These are phyloP conservation scores for Moesziomyces sp. DNA, from an alignment of 1,284 basidiomycete species.

Conservation along the genomic window DNA sequence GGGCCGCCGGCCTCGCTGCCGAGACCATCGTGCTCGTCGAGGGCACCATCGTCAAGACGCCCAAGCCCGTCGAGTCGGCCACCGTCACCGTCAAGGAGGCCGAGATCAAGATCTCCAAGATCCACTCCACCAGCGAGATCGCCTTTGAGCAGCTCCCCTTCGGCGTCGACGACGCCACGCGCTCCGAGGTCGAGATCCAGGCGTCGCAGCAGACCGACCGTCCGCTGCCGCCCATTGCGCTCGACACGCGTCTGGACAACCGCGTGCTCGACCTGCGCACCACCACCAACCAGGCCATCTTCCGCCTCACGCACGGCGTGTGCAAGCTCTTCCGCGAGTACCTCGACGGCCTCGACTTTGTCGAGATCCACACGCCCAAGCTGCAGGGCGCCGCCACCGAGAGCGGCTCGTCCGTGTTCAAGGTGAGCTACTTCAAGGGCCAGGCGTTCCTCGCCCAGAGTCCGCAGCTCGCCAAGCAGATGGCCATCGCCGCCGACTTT, in stretches of 20 bases:
- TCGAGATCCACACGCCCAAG: conserved; percentile 97
- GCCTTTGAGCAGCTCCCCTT: conserved; percentile 78
- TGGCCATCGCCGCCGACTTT: conserved; percentile 98
- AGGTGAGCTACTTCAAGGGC: conserved; percentile 98
- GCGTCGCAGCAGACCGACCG: conserved; percentile 65
- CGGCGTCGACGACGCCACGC: conserved; percentile 89
- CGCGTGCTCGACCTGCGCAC: conserved; percentile 94
- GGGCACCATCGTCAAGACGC: conserved; percentile 74
- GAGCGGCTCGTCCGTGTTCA: conserved; percentile 95
- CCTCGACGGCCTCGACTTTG: conserved; percentile 80
- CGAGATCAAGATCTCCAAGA: conserved; percentile 86
- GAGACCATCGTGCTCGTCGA: conserved; percentile 95
- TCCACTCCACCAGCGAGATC: conserved; percentile 84
- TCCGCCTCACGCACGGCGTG: conserved; percentile 88
- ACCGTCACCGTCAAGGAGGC: conserved; percentile 89
- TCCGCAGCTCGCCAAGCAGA: conserved; percentile 97
- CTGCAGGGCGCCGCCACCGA: conserved; percentile 97
- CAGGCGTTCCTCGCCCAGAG: conserved; percentile 93
- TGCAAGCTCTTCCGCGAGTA: conserved; percentile 88
- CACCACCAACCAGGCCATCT: conserved; percentile 94
- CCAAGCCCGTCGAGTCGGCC: conserved; percentile 85
- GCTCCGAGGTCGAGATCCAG: conserved; percentile 82
- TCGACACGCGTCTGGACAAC: conserved; percentile 92
- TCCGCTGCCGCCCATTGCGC: conserved; percentile 62
- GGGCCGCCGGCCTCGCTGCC: conserved; percentile 79